Evolutionary conservation across 2,329 filamentous ascomycete species (phyloP), one percentile per base, ranked within the genome.

Genomic region (Aspergillus tanneri): DNA sequence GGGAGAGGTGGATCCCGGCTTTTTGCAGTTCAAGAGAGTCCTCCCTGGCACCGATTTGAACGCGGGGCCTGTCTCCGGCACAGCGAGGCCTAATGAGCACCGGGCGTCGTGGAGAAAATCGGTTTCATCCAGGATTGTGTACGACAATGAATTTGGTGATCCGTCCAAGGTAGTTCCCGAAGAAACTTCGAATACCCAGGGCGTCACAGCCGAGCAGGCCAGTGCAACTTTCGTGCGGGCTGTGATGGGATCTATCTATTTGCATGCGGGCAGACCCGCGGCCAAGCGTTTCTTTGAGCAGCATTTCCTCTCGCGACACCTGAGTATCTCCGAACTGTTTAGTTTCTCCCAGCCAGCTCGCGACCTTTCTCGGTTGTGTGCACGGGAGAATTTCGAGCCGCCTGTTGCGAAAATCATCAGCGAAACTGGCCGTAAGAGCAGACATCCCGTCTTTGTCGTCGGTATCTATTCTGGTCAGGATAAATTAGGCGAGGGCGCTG

Each of bases 381-480:
- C 84, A 5, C 80, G 93, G 52, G 93, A 99, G 75, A 86, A 87
- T 55, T 97, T 97, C 70, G 88, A 95, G 59, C 70, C 83, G 7
- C 93, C 93, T 1, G 81, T 96, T 21, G 93, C 93, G 12, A 83
- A 91, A 48, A 81, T 99, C 45, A 80, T 96, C 60, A 89, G 85
- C 61, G 93, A 99, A 76, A 97, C 93, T 3, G 93, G 93, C 67
- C 84, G 93, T 49, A 70, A 81, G 58, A 93, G 87, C 62, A 83
- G 87, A 67, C 88, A 88, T 50, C 92, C 93, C 12, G 93, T 99
- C 12, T 97, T 86, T 64, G 84, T 96, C 23, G 91, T 99, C 11
- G 93, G 92, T 49, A 91, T 99, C 53, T 99, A 87, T 75, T 95
- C 88, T 58, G 93, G 92, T 43, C 77, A 79, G 52, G 91, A 99